Evolutionary conservation across 495 filamentous ascomycete genomes (phyloP).

Genomic region (Aspergillus campestris): DNA sequence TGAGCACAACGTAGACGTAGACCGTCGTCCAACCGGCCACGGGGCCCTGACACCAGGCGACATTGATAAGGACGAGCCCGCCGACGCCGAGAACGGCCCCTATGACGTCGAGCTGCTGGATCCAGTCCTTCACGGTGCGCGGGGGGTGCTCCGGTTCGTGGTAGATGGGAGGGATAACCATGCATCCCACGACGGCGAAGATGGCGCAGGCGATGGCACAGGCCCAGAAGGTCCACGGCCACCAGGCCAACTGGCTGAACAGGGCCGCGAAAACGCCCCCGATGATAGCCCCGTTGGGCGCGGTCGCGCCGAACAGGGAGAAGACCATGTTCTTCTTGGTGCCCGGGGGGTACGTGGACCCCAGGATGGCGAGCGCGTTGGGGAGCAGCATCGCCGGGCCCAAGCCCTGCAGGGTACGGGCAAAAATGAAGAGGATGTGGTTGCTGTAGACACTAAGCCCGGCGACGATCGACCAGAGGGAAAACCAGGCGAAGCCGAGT

Average conservation of each 20-base stretch:
- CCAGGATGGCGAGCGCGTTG: slow-evolving; percentile 56
- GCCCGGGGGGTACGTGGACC: slow-evolving; percentile 44
- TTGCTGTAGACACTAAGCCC: slow-evolving; percentile 43
- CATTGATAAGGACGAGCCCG: slow-evolving; percentile 47
- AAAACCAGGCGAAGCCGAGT: slow-evolving; percentile 49
- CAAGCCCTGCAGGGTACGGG: slow-evolving; percentile 52
- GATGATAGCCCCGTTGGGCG: slow-evolving; percentile 45
- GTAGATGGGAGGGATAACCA: slow-evolving; percentile 42
- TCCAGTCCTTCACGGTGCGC: slow-evolving; percentile 11
- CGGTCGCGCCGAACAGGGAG: slow-evolving; percentile 52
- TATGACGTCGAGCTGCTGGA: slow-evolving; percentile 38
- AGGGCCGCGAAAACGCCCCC: slow-evolving; percentile 43
- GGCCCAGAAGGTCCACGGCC: slow-evolving; percentile 61
- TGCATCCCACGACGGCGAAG: slow-evolving; percentile 28
- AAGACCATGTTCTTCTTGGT: slow-evolving; percentile 56
- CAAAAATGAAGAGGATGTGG: slow-evolving; percentile 48
- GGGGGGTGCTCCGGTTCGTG: slow-evolving; percentile 8
- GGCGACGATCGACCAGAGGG: slow-evolving; percentile 48
- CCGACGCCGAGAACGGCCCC: slow-evolving; percentile 47
- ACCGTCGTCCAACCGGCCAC: slow-evolving; percentile 34
- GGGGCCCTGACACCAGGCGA: slow-evolving; percentile 45
- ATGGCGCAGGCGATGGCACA: slow-evolving; percentile 38
- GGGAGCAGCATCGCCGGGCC: slow-evolving; percentile 54
- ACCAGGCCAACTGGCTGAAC: slow-evolving; percentile 47
- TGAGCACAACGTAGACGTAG: slow-evolving; percentile 39